Conservation (phyloP, 345 rosid genomes). For the Odontarrhena argentea region DNA sequence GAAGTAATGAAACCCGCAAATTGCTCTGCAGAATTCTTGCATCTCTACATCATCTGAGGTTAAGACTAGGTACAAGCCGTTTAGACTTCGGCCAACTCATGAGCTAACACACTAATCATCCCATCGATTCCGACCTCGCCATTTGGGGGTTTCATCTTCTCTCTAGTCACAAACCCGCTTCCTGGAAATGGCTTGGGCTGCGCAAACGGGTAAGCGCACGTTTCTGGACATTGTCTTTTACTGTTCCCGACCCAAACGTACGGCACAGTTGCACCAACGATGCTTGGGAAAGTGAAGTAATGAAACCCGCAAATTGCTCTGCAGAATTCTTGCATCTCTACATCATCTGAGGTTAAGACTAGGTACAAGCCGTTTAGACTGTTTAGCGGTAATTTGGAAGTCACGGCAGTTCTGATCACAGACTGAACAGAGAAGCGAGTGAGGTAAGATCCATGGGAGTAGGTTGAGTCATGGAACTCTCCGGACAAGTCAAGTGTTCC, state of each 20-base stretch:
- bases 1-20: constrained; percentile 95
- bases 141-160: constrained; percentile 69
- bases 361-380: constrained; percentile 75
- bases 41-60: constrained; percentile 87
- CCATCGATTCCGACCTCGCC: constrained; percentile 91
- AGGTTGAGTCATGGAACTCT: constrained; percentile 87
- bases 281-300: constrained; percentile 89
- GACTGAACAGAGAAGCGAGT: constrained; percentile 81
- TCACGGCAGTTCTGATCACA: constrained; percentile 75
- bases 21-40: constrained; percentile 88
- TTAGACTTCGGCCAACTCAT: constrained; percentile 83
- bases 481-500: constrained; percentile 55
- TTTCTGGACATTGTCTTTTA: constrained; percentile 73
- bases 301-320: constrained; percentile 94
- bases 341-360: constrained; percentile 74
- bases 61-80: constrained; percentile 75
- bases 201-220: constrained; percentile 89
- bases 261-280: constrained; percentile 88
- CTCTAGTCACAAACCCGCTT: constrained; percentile 40
- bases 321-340: constrained; percentile 92
- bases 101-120: constrained; percentile 92
- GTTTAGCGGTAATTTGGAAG: constrained; percentile 62
- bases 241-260: constrained; percentile 96
- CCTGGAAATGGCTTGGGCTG: constrained; percentile 68
- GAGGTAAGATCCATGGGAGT: constrained; percentile 86